A percentile compares a stretch with the other conserved stretches of the same genome.
phyloP scores from a whole-genome alignment of 257 asterid genomes.

The Marsdenia floribunda region DNA sequence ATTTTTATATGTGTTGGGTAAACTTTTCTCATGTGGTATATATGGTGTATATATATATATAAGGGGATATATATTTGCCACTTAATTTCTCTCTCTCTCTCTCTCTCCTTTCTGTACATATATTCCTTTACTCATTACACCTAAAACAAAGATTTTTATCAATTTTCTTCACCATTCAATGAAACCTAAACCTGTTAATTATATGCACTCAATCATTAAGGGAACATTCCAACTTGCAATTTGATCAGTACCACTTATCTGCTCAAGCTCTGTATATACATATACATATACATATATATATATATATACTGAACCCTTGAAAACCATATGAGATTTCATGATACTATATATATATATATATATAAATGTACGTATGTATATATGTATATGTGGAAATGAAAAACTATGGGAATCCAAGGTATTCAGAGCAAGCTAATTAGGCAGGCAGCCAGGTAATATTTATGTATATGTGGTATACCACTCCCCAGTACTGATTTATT shows the following conservation, averaged over 20 bases:
- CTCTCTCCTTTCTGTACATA: constrained; percentile 11
- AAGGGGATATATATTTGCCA: no score
- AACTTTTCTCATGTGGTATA: no score
- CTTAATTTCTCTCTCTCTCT: neutral
- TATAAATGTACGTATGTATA: no score
- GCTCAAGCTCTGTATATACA: neutral
- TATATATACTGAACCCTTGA: neutral
- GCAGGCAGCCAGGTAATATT: neutral
- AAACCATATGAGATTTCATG: no score
- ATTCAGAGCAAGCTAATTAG: no score
- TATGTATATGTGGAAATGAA: neutral
- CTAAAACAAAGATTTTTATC: constrained; percentile 6
- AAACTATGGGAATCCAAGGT: neutral
- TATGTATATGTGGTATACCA: neutral
- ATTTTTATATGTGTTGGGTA: no score
- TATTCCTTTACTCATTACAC: constrained; percentile 14
- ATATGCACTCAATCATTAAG: neutral
- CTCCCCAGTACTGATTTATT: constrained; percentile 8
- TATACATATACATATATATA: no score
- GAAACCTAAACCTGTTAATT: neutral
- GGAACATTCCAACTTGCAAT: neutral
- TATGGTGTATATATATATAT: no score
- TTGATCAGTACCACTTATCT: neutral
- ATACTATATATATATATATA: neutral
- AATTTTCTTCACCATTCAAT: constrained; percentile 15